phyloP scores from a whole-genome alignment of 148 eudicot genomes.

The Talinum fruticosum region DNA sequence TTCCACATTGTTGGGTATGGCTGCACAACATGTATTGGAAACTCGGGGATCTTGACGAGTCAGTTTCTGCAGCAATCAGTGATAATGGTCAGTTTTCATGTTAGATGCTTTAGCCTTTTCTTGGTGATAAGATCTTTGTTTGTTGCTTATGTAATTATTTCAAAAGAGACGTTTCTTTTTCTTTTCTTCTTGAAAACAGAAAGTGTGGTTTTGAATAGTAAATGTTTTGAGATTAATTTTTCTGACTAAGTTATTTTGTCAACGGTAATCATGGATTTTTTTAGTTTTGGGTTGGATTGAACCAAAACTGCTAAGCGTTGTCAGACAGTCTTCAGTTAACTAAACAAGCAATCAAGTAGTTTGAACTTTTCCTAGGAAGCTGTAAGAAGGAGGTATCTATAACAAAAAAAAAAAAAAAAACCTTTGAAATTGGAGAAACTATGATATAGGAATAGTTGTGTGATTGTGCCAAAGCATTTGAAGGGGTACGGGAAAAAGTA shows the following conservation, averaged over 20 bases:
- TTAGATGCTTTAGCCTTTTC: neutral
- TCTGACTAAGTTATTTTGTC: neutral
- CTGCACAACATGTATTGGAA: slow-evolving; percentile 98
- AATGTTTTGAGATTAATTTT: neutral
- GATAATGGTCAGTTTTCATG: slow-evolving; percentile 57
- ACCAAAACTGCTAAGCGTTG: neutral
- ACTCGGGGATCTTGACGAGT: slow-evolving; percentile 97
- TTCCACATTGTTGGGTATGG: slow-evolving; percentile 91
- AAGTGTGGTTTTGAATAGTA: neutral
- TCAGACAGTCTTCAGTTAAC: neutral
- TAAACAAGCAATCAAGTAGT: neutral
- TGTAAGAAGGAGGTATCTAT: neutral
- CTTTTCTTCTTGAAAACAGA: too few relatives aligned
- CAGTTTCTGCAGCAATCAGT: slow-evolving; percentile 76
- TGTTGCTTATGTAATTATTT: neutral
- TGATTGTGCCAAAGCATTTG: too few relatives aligned
- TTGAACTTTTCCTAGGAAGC: neutral
- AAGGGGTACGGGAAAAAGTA: neutral
- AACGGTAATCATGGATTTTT: neutral
- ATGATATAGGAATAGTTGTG: neutral
- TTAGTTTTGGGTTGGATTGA: neutral
- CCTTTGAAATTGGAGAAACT: neutral
- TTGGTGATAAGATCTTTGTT: neutral
- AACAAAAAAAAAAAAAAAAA: neutral
- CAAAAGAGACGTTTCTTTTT: neutral